A percentile compares a stretch with the other conserved stretches of the same genome.
These are phyloP conservation scores for Gossypium lobatum DNA, from an alignment of 441 rosid genomes.

Conservation along the genomic window DNA sequence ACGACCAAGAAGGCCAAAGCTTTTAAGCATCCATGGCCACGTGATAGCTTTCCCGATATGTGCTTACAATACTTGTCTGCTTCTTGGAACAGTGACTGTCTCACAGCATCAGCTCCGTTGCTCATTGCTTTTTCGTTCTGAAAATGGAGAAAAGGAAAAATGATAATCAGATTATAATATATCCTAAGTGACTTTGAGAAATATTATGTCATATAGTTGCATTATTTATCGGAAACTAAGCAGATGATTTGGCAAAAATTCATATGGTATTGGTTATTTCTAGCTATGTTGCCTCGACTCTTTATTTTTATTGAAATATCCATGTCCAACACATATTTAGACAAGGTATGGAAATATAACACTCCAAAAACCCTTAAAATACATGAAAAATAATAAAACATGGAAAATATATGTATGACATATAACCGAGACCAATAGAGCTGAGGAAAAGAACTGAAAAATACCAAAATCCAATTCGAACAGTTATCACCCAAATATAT, in stretches of 20 bases:
- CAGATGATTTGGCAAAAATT: neutral
- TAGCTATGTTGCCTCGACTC: neutral
- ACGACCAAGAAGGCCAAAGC: constrained; percentile 29
- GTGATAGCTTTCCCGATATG: constrained; percentile 39
- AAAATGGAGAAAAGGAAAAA: neutral
- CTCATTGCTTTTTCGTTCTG: constrained; percentile 67
- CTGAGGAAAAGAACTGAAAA: no score
- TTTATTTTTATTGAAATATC: neutral
- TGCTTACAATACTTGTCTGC: constrained; percentile 66
- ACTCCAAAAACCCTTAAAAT: neutral
- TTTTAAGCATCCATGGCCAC: constrained; percentile 50
- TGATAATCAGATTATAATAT: neutral
- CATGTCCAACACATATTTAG: neutral
- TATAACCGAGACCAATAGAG: neutral
- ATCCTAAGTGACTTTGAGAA: neutral
- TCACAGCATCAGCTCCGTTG: constrained; percentile 31
- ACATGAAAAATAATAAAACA: neutral
- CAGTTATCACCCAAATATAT: no score
- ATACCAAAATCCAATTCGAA: no score
- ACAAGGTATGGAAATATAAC: neutral
- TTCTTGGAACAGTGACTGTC: constrained; percentile 36
- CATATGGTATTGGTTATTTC: neutral
- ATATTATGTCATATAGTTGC: neutral
- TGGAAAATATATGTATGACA: neutral
- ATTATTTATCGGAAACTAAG: neutral